Evolutionary conservation across 148 eudicot genomes (phyloP), one percentile per base, ranked within the genome.

Genomic region (Camellia japonica): DNA sequence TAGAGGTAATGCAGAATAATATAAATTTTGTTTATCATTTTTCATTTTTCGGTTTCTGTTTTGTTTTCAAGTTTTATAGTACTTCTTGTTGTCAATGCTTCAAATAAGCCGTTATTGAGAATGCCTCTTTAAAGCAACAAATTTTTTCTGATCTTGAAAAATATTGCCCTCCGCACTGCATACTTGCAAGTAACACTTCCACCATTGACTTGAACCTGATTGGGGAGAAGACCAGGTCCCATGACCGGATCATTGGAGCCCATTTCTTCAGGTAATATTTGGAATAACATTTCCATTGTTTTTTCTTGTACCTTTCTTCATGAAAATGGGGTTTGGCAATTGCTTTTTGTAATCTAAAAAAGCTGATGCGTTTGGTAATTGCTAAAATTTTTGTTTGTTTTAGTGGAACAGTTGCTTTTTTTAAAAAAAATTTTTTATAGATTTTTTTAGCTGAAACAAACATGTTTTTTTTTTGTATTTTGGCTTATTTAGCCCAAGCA

Each of bases 161-260:
- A 73, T 86, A 80, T 78, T 93, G 97, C 81, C 94, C 99, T 86
- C 88, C 97, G 20, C 97, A 93, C 79, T 95, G 99, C 86, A 89
- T 95, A 44, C 94, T 95, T 82, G 97, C 97, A n/a, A 95, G 97
- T 83, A 95, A 95, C 86, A 95, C 99, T 69, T 95, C 99, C 41
- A 95, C 99, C 20, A 95, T 95, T 78, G 99, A 95, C 85, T 86
- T 95, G 77, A 90, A 93, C 81, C 86, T 95, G 78, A 91, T 95
- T 78, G 97, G 99, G 55, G 90, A 93, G 86, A 95, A 93, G 83
- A 93, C 93, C 44, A 87, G 74, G 75, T 93, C 97, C 65, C 93
- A 91, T 30, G 97, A 95, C 81, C 91, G 97, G 65, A 89, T 95
- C 20, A 81, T 92, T 78, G 99, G 99, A 56, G 97, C 93, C 73